A percentile compares a stretch with the other conserved stretches of the same genome.
These are phyloP conservation scores for Thymus quinquecostatus DNA, from an alignment of 257 asterid species.

Conservation along the genomic window DNA sequence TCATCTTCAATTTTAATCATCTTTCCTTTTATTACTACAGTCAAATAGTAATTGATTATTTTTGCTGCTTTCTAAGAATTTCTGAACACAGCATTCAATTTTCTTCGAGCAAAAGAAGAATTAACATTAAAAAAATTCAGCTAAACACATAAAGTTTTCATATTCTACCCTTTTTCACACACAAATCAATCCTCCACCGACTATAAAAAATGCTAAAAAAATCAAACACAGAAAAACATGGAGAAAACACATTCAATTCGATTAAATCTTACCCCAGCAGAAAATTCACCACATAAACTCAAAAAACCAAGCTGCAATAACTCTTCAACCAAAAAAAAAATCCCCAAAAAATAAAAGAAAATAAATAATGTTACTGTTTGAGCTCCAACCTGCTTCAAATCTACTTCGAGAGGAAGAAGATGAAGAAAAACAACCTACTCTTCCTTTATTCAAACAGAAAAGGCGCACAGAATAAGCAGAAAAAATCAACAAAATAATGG, in stretches of 20 bases:
- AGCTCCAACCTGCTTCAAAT: constrained; percentile 36
- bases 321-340: constrained; percentile 2
- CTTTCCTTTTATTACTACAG: too few relatives aligned
- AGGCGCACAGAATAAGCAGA: constrained; percentile 11
- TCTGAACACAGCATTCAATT: neutral
- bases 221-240: neutral
- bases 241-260: constrained; percentile 21
- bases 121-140: constrained; percentile 11
- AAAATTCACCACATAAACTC: neutral
- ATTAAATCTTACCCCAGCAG: constrained; percentile 11
- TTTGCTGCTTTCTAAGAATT: constrained; percentile 3
- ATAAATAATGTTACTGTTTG: neutral
- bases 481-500: neutral
- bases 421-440: neutral
- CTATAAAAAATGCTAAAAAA: constrained; percentile 3
- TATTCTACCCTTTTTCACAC: constrained; percentile 14
- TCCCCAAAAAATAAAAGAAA: neutral
- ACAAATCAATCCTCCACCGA: neutral
- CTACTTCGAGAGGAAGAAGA: constrained; percentile 7
- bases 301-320: neutral
- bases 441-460: neutral
- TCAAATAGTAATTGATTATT: neutral
- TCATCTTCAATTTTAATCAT: constrained; percentile 3
- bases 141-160: neutral
- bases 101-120: constrained; percentile 5